Conservation (phyloP, 169 alveolate genomes). For the Eimeria brunetti region DNA sequence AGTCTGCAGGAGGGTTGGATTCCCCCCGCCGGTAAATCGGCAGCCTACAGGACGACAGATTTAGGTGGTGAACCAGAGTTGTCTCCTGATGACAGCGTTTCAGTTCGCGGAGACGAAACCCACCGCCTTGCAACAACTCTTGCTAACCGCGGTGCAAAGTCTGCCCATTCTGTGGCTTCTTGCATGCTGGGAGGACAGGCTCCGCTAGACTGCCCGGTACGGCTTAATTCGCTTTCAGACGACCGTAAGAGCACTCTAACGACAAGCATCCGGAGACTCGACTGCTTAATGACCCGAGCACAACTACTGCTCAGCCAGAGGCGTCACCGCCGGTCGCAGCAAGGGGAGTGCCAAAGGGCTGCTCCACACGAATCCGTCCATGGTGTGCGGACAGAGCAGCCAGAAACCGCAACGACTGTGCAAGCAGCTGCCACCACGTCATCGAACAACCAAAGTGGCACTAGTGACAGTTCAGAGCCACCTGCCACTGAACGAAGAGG, state of each 20-base stretch:
- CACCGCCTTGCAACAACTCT: conserved; percentile 12
- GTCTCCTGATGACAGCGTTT: conserved; percentile 69
- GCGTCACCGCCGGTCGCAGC: conserved; percentile 47
- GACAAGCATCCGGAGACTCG: conserved; percentile 62
- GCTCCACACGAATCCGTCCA: background rate
- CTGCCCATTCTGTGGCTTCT: conserved; percentile 16
- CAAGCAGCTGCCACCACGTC: conserved; percentile 1
- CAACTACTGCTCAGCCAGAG: conserved; percentile 57
- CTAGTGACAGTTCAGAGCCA: background rate
- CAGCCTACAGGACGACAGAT: background rate
- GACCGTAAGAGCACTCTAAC: conserved; percentile 74
- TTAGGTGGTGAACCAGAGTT: conserved; percentile 37
- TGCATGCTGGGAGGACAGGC: background rate
- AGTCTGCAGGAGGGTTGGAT: background rate
- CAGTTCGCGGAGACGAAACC: conserved; percentile 58
- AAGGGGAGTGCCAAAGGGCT: background rate
- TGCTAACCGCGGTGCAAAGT: background rate
- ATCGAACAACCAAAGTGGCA: background rate
- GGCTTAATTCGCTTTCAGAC: background rate
- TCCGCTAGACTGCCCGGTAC: background rate
- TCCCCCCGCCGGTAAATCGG: background rate
- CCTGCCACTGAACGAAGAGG: background rate
- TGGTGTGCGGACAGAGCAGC: background rate
- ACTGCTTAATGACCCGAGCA: conserved; percentile 62
- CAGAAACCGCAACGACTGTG: background rate